Percentiles rank a stretch among this genome's conserved stretches.
These are phyloP conservation scores for Cardamine resedifolia DNA, from an alignment of 345 rosid genomes.

Conservation along the genomic window DNA sequence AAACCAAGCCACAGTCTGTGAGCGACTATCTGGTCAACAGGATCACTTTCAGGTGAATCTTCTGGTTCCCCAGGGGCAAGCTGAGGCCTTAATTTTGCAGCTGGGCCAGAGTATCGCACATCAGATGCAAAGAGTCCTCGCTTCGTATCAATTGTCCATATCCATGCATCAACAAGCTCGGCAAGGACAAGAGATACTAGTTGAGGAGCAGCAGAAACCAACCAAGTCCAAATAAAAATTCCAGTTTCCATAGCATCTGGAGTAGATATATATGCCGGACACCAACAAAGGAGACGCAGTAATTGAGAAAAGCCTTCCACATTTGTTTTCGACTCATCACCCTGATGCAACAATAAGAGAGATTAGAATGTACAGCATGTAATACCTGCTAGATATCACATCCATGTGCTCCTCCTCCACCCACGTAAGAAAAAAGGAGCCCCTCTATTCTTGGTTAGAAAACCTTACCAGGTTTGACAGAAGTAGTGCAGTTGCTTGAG, in stretches of 20 bases:
- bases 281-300: conserved; percentile 98
- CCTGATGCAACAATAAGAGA: conserved; percentile 46
- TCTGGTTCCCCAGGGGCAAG: conserved; percentile 96
- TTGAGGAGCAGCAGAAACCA: conserved; percentile 97
- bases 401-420: conserved; percentile 21
- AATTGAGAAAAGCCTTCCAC: conserved; percentile 92
- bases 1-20: conserved; percentile 97
- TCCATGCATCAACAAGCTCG: conserved; percentile 99
- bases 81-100: conserved; percentile 94
- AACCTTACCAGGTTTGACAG: conserved; percentile 85
- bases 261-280: conserved; percentile 95
- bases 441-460: conserved; percentile 9
- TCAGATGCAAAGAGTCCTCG: conserved; percentile 98
- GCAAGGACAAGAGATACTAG: conserved; percentile 92
- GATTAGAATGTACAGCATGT: conserved; percentile 27
- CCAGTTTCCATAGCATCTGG: conserved; percentile 98
- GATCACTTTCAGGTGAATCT: conserved; percentile 60
- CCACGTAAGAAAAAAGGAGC: background rate
- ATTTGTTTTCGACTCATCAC: conserved; percentile 69
- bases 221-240: conserved; percentile 97
- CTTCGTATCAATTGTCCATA: conserved; percentile 98
- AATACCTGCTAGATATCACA: conserved; percentile 18
- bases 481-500: conserved; percentile 93
- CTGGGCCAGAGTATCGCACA: conserved; percentile 76
- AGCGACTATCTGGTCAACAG: conserved; percentile 92